Evolutionary conservation across 768 basidiomycete species (phyloP).

Genomic region (Naganishia randhawae): DNA sequence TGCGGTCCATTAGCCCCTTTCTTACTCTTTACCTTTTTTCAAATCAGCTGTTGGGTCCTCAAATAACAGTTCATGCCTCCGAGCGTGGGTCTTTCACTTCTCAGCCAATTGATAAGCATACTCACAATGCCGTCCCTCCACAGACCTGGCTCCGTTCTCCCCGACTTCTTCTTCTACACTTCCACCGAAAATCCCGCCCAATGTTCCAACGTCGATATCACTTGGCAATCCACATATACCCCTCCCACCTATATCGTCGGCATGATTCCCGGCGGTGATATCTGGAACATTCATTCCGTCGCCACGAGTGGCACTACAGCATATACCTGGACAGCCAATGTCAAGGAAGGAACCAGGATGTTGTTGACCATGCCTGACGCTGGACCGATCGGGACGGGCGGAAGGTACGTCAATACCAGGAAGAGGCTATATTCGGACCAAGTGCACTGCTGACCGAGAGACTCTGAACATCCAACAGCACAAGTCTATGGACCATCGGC

Average conservation of each 20-base stretch:
- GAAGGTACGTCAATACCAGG: slow-evolving; percentile 34
- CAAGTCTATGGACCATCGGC: slow-evolving; percentile 36
- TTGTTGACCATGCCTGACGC: slow-evolving; percentile 44
- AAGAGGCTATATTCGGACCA: neutral
- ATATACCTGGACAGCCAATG: slow-evolving; percentile 41
- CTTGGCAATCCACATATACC: slow-evolving; percentile 41
- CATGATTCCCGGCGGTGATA: slow-evolving; percentile 45
- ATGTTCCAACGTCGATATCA: slow-evolving; percentile 36
- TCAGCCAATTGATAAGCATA: neutral
- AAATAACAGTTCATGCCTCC: slow-evolving; percentile 37
- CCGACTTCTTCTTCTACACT: slow-evolving; percentile 48
- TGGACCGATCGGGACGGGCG: slow-evolving; percentile 43
- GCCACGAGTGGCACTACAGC: slow-evolving; percentile 2
- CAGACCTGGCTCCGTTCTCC: slow-evolving; percentile 30
- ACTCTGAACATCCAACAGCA: slow-evolving; percentile 13
- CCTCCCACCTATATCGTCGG: slow-evolving; percentile 44
- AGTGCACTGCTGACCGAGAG: neutral
- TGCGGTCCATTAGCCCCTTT: too few relatives aligned
- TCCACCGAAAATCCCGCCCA: slow-evolving; percentile 36
- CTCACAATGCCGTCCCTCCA: neutral
- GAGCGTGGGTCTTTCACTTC: slow-evolving; percentile 28
- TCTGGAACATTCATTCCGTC: slow-evolving; percentile 40
- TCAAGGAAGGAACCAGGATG: slow-evolving; percentile 39
- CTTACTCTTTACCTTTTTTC: neutral
- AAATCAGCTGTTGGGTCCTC: slow-evolving; percentile 43